Evolutionary conservation across 1,139 yeast species (phyloP).

Genomic region (Yarrowia galli): DNA sequence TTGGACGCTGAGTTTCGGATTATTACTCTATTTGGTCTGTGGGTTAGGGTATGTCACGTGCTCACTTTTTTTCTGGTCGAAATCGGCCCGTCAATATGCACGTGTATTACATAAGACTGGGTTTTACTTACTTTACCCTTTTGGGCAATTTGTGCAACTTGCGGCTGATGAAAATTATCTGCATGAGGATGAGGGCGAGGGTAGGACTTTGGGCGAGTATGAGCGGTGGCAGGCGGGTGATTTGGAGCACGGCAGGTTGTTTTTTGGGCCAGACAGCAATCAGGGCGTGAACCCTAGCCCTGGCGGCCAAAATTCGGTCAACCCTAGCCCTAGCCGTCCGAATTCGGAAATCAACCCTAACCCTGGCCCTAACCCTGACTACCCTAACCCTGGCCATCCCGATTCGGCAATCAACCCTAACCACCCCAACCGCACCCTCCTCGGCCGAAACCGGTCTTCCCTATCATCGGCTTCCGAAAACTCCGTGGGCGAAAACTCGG

Average conservation of each 20-base stretch:
- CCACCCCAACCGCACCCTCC: conserved; percentile 1
- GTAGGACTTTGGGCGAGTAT: conserved; percentile 83
- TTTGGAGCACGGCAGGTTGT: conserved; percentile 63
- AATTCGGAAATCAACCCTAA: too few relatives aligned
- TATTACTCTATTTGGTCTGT: conserved; percentile 63
- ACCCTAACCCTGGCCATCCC: conserved; percentile 22
- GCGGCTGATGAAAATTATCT: conserved; percentile 80
- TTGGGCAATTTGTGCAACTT: conserved; percentile 86
- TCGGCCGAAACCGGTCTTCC: conserved; percentile 5
- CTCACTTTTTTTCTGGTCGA: conserved; percentile 49
- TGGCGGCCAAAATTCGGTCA: too few relatives aligned
- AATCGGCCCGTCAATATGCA: conserved; percentile 63
- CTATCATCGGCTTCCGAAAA: conserved; percentile 12
- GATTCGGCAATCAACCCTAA: too few relatives aligned
- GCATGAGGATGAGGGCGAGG: conserved; percentile 88
- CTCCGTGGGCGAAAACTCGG: conserved; percentile 6
- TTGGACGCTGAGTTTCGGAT: conserved; percentile 80
- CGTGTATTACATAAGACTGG: conserved; percentile 69
- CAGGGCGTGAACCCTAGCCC: too few relatives aligned
- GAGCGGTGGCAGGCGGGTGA: conserved; percentile 88
- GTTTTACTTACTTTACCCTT: conserved; percentile 76
- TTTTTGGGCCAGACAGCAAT: conserved; percentile 63
- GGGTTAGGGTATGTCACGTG: conserved; percentile 48
- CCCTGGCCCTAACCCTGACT: conserved; percentile 1
- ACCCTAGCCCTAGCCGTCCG: not conserved